These are phyloP conservation scores for Podospora tetraspora DNA, from an alignment of 495 filamentous ascomycete species.

Conservation along the genomic window DNA sequence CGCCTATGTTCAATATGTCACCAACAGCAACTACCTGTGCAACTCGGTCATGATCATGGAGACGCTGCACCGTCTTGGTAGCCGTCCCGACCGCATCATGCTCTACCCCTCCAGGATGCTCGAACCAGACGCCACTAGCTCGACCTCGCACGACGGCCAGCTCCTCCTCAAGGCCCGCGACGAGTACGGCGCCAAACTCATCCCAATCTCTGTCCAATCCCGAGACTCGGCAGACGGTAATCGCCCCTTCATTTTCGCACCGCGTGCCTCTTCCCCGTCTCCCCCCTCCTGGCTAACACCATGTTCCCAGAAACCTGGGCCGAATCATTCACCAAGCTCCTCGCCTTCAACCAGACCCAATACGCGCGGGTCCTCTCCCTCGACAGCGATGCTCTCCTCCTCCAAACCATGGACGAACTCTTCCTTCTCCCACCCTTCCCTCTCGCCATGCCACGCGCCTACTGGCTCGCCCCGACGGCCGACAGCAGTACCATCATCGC, in stretches of 20 bases:
- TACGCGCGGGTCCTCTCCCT: slow-evolving; percentile 64
- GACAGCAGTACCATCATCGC: slow-evolving; percentile 50
- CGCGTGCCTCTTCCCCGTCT: too few relatives aligned
- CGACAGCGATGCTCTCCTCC: slow-evolving; percentile 62
- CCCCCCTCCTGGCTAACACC: slow-evolving; percentile 13
- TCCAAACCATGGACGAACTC: slow-evolving; percentile 65
- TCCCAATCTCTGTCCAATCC: slow-evolving; percentile 55
- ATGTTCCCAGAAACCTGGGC: slow-evolving; percentile 49
- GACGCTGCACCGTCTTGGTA: slow-evolving; percentile 52
- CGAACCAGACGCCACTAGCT: not conserved
- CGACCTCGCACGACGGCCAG: slow-evolving; percentile 39
- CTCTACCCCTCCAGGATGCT: slow-evolving; percentile 57
- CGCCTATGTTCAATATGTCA: slow-evolving; percentile 71
- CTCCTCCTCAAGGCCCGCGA: slow-evolving; percentile 56
- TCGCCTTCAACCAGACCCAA: slow-evolving; percentile 64
- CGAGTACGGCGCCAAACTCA: slow-evolving; percentile 55
- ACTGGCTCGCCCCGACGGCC: slow-evolving; percentile 56
- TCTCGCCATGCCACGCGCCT: slow-evolving; percentile 63
- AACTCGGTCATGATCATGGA: slow-evolving; percentile 75
- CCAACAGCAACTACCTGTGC: slow-evolving; percentile 62
- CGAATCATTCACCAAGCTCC: slow-evolving; percentile 62
- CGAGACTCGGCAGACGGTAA: slow-evolving; percentile 34
- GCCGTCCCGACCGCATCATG: slow-evolving; percentile 59
- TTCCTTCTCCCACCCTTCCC: slow-evolving; percentile 60
- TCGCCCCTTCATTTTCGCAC: not conserved